Base-by-base conservation (phyloP, 306 rosid species). In the Gastrolobium bilobum region DNA sequence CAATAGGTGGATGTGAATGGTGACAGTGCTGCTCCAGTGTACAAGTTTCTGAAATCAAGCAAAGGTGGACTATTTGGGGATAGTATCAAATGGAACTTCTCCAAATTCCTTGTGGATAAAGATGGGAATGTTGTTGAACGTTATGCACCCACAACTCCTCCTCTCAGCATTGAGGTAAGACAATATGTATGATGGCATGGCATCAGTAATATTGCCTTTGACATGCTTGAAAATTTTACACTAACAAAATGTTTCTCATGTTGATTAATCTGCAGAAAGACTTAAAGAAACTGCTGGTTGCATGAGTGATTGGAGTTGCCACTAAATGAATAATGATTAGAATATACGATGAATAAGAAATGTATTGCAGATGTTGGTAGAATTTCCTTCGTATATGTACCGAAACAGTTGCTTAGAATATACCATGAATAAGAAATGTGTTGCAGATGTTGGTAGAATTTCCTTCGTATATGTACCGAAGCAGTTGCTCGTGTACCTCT, bases 1-100 rank as follows among this genome's bases (percentile, higher is more conserved):
- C 8, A 15, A 34, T 29, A 91, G 92, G 97, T 91, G 75, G 87
- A 91, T 58, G 97, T 92, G 85, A 92, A 92, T 71, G 97, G 97
- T 38, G 75, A 80, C 26, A 63, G 57, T 0, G 93, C 93, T 3
- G 84, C 91, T 75, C 94, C 94, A 3, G 11, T 92, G 59, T 90
- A 90, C 83, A 92, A 92, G 83, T 87, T 67, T 83, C 83, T 92
- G 81, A 92, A 88, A 82, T 84, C 93, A 3, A 90, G 93, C 93
- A 92, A 85, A 79, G 97, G 94, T 43, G 86, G 93, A 10, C 77
- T 91, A 35, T 88, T 91, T 54, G 94, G 93, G 47, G 86, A 87
- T 62, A 4, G 37, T 59, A 85, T 92, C 71, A 90, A 90, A 88
- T 90, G 97, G 94, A 92, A 92, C 84, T 92, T 92, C 67, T 69